These are phyloP conservation scores for Pseudopithomyces maydicus DNA, from an alignment of 2,329 filamentous ascomycete species.

Conservation along the genomic window DNA sequence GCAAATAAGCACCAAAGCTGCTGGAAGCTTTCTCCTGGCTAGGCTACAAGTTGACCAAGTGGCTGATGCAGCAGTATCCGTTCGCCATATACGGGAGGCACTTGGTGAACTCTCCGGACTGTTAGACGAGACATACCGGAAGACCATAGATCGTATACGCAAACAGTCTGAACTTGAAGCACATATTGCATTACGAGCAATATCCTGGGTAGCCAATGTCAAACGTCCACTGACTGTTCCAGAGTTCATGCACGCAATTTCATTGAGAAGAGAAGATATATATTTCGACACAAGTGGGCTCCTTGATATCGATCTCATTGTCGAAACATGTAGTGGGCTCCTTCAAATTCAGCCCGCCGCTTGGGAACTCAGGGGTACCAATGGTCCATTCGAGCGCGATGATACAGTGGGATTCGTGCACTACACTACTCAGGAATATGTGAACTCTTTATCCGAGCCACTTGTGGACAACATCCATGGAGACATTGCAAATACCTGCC, in stretches of 20 bases:
- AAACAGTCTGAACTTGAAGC: conserved; percentile 6
- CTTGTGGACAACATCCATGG: neutral
- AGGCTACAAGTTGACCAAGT: conserved; percentile 4
- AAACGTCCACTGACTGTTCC: conserved; percentile 8
- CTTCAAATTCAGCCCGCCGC: conserved; percentile 1
- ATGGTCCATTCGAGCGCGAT: neutral
- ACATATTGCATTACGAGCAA: conserved; percentile 4
- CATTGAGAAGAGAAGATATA: neutral
- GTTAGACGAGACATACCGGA: conserved; percentile 6
- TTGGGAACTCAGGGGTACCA: neutral
- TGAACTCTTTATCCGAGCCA: neutral
- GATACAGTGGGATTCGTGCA: conserved; percentile 5
- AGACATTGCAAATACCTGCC: conserved; percentile 6
- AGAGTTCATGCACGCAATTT: conserved; percentile 7
- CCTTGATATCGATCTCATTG: conserved; percentile 6
- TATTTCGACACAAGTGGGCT: neutral
- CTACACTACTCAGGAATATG: conserved; percentile 5
- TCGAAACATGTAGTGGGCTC: conserved; percentile 8
- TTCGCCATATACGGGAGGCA: conserved; percentile 2
- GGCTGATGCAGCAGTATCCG: neutral
- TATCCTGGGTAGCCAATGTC: conserved; percentile 7
- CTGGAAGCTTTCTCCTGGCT: conserved; percentile 5
- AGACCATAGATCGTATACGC: conserved; percentile 4
- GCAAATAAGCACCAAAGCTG: neutral
- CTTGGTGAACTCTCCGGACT: neutral